A percentile compares a stretch with the other conserved stretches of the same genome.
Evolutionary conservation across 2,329 filamentous ascomycete species (phyloP).

Genomic region (Aspergillus brunneoviolaceus): DNA sequence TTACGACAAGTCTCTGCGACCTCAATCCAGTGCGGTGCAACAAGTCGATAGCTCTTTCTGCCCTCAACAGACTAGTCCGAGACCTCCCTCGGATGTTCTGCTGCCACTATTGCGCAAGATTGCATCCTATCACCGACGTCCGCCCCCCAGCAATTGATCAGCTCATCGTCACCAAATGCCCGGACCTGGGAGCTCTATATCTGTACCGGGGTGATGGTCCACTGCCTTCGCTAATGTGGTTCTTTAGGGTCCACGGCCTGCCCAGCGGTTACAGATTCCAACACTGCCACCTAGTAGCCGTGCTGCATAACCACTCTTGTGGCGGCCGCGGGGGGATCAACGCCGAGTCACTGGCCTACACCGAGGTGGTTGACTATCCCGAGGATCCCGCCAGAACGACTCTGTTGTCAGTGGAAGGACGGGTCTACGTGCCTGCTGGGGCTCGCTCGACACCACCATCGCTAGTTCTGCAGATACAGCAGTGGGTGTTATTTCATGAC

Average conservation of each 20-base stretch:
- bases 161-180: too few relatives aligned
- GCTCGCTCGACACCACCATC: not conserved
- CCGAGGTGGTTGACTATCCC: slow-evolving; percentile 1
- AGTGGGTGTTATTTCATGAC: slow-evolving; percentile 3
- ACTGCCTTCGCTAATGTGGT: too few relatives aligned
- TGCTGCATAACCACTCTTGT: too few relatives aligned
- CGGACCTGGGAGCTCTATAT: too few relatives aligned
- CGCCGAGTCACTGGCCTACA: not conserved
- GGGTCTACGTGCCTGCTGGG: not conserved
- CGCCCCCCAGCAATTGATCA: not conserved
- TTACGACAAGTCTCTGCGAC: not conserved
- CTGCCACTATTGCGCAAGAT: not conserved
- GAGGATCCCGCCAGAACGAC: not conserved
- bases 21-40: not conserved
- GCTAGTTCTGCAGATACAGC: slow-evolving; percentile 1
- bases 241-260: too few relatives aligned
- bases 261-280: too few relatives aligned
- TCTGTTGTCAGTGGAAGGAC: slow-evolving; percentile 1
- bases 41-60: not conserved
- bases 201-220: too few relatives aligned
- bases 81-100: slow-evolving; percentile 1
- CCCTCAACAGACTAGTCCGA: not conserved
- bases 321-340: not conserved
- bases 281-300: too few relatives aligned
- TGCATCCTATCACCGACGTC: slow-evolving; percentile 1